Percentiles rank a stretch among this genome's conserved stretches.
These are phyloP conservation scores for Moelleriella libera DNA, from an alignment of 2,329 filamentous ascomycete genomes.

Conservation along the genomic window DNA sequence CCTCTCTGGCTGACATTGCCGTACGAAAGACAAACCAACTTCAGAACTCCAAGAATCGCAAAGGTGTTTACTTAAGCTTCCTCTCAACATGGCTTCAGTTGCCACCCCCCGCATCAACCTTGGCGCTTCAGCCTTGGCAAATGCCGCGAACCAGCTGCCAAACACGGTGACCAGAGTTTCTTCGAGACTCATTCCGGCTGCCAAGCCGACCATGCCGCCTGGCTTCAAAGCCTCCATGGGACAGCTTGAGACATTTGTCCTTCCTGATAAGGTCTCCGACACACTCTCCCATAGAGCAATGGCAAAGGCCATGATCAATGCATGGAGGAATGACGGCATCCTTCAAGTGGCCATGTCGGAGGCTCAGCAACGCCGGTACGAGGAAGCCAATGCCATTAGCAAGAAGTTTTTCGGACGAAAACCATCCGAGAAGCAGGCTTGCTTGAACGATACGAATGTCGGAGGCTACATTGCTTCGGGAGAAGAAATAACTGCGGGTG, in stretches of 20 bases:
- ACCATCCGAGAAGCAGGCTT: constrained; percentile 22
- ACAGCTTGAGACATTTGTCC: constrained; percentile 24
- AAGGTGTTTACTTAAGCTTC: background rate
- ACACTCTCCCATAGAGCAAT: constrained; percentile 18
- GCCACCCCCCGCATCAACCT: background rate
- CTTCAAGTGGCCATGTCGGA: constrained; percentile 27
- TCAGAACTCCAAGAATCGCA: too few species aligned
- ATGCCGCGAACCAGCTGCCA: background rate
- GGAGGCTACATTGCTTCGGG: constrained; percentile 34
- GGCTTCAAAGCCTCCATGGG: constrained; percentile 11
- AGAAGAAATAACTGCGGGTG: constrained; percentile 31
- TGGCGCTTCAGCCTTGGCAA: background rate
- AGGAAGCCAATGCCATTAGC: constrained; percentile 21
- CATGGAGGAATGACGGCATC: constrained; percentile 30
- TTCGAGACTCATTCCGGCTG: background rate
- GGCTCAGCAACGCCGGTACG: constrained; percentile 19
- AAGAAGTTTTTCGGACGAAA: constrained; percentile 23
- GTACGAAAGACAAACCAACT: background rate
- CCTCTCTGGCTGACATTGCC: too few species aligned
- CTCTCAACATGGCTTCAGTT: constrained; percentile 1
- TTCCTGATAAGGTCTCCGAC: constrained; percentile 22
- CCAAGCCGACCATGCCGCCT: constrained; percentile 10
- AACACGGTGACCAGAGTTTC: background rate
- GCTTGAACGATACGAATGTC: constrained; percentile 29
- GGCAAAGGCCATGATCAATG: constrained; percentile 23